Conservation (phyloP, 345 rosid genomes). For the Citrus hindsii region DNA sequence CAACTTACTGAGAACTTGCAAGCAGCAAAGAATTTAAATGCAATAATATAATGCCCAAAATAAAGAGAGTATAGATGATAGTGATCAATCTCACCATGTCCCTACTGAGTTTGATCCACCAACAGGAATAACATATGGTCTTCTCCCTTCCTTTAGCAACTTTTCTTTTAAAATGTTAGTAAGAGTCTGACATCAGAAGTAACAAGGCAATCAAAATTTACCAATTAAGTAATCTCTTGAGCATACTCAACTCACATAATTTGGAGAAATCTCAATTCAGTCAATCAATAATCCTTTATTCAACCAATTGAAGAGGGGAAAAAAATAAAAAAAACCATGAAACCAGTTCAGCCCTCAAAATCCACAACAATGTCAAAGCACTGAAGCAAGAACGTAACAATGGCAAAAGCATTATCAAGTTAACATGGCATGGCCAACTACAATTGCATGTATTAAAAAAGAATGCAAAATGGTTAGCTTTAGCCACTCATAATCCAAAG, state of each 20-base stretch:
- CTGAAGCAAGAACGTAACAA: neutral
- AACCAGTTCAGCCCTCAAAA: neutral
- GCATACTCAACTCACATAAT: neutral
- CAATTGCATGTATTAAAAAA: neutral
- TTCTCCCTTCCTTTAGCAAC: conserved; percentile 74
- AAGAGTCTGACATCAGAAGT: conserved; percentile 53
- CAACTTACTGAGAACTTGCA: neutral
- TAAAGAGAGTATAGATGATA: neutral
- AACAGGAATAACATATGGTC: conserved; percentile 88
- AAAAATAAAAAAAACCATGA: neutral
- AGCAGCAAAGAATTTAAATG: conserved; percentile 1
- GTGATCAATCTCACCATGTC: conserved; percentile 66
- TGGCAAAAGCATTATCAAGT: neutral
- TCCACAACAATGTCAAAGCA: neutral
- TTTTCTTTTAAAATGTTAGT: conserved; percentile 68
- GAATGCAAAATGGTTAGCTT: neutral
- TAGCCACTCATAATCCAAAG: neutral
- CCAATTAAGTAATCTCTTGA: neutral
- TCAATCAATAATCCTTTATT: neutral
- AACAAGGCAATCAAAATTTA: neutral
- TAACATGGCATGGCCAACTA: neutral
- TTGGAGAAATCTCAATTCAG: neutral
- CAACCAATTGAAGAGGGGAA: neutral
- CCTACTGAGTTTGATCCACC: conserved; percentile 96
- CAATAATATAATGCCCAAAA: neutral